These are phyloP conservation scores for Trichoderma polysporum DNA, from an alignment of 2,329 filamentous ascomycete species.

Conservation along the genomic window DNA sequence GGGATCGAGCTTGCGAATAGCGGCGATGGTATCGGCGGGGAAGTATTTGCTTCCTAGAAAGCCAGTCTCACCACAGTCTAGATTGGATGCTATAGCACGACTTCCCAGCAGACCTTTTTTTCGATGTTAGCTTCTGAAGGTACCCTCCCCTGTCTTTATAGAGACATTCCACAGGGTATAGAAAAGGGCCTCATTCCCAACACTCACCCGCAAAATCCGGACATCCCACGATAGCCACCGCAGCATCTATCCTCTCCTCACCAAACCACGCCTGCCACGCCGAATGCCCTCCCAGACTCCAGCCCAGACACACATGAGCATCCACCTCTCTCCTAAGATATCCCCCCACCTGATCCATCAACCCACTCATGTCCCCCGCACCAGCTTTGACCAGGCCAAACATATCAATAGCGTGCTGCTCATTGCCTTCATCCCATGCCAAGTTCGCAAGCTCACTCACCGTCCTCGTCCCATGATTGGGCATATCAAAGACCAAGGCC, in stretches of 20 bases:
- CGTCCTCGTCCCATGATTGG: constrained; percentile 80
- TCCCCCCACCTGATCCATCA: constrained; percentile 76
- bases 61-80: constrained; percentile 52
- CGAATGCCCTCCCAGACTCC: constrained; percentile 84
- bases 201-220: constrained; percentile 73
- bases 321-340: constrained; percentile 59
- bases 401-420: constrained; percentile 87
- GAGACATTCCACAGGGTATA: background rate
- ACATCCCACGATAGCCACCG: constrained; percentile 80
- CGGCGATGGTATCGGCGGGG: constrained; percentile 63
- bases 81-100: constrained; percentile 67
- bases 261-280: constrained; percentile 80
- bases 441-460: constrained; percentile 69
- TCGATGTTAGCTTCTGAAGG: background rate
- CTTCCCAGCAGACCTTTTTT: constrained; percentile 65
- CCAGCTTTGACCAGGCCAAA: constrained; percentile 73
- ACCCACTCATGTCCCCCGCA: constrained; percentile 67
- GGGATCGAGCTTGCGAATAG: constrained; percentile 69
- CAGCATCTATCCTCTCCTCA: constrained; percentile 76
- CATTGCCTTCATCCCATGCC: constrained; percentile 77
- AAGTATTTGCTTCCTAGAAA: constrained; percentile 82
- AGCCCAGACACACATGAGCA: constrained; percentile 74
- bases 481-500: constrained; percentile 83
- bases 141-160: background rate
- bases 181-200: background rate